Conservation (phyloP, 1,139 yeast species). For the Sugiyamaella paludigena region DNA sequence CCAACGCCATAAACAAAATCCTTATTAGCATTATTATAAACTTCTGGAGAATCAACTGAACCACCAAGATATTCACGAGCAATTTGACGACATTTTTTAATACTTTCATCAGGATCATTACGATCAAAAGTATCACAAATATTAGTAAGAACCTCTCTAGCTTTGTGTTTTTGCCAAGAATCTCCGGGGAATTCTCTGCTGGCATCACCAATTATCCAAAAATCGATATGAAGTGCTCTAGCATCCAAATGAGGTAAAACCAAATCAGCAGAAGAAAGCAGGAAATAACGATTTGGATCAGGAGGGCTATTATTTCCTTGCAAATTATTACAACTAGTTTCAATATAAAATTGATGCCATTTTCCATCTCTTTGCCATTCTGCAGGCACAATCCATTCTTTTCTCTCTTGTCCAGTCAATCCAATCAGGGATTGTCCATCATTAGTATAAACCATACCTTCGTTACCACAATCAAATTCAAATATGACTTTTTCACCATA, state of each 20-base stretch:
- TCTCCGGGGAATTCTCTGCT: constrained; percentile 78
- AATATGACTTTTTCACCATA: constrained; percentile 52
- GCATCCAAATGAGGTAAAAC: constrained; percentile 82
- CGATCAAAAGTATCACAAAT: constrained; percentile 82
- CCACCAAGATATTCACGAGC: constrained; percentile 65
- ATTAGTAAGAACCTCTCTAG: constrained; percentile 69
- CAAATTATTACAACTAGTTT: constrained; percentile 93
- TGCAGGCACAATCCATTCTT: constrained; percentile 70
- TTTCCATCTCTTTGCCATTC: constrained; percentile 47
- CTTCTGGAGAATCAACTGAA: constrained; percentile 61
- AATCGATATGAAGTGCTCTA: constrained; percentile 72
- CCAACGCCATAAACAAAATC: constrained; percentile 74
- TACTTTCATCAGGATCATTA: constrained; percentile 44
- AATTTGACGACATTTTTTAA: constrained; percentile 61
- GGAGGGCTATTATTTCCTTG: constrained; percentile 79
- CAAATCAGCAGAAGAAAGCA: constrained; percentile 67
- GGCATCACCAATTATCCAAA: constrained; percentile 86
- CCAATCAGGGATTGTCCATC: constrained; percentile 77
- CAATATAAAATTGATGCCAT: constrained; percentile 65
- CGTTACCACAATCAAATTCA: constrained; percentile 86
- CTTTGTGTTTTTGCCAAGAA: constrained; percentile 80
- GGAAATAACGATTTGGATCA: constrained; percentile 65
- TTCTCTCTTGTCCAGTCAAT: constrained; percentile 80
- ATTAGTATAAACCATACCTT: constrained; percentile 71
- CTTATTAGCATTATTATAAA: constrained; percentile 41